phyloP scores from a whole-genome alignment of 2,329 filamentous ascomycete genomes.

The Acarospora socialis region DNA sequence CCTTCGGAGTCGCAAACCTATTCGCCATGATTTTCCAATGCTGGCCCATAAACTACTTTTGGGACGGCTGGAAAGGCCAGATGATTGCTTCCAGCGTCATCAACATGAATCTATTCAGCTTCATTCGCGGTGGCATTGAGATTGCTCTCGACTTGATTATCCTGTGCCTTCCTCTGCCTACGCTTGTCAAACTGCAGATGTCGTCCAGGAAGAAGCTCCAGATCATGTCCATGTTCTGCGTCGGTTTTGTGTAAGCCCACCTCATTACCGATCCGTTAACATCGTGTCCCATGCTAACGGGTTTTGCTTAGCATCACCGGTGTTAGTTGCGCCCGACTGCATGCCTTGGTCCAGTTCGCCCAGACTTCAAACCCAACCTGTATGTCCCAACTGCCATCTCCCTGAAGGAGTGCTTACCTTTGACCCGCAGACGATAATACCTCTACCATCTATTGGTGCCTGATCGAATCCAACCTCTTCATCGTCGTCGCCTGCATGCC shows the following conservation, averaged over 20 bases:
- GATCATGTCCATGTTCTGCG: conserved; percentile 24
- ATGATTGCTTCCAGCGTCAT: conserved; percentile 22
- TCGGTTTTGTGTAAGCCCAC: conserved; percentile 23
- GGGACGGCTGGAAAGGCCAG: conserved; percentile 28
- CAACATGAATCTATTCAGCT: conserved; percentile 25
- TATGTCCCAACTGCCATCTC: too few species aligned
- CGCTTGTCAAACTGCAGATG: conserved; percentile 18
- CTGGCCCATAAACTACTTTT: conserved; percentile 24
- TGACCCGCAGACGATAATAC: conserved; percentile 20
- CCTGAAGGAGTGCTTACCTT: not conserved
- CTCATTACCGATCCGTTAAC: not conserved
- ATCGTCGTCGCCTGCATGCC: conserved; percentile 22
- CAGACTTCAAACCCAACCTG: too few species aligned
- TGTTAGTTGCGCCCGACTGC: too few species aligned
- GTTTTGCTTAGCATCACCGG: too few species aligned
- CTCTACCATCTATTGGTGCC: conserved; percentile 20
- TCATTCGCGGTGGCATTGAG: conserved; percentile 22
- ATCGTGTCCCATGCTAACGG: conserved; percentile 1
- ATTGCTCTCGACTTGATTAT: conserved; percentile 20
- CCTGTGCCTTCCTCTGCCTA: conserved; percentile 19
- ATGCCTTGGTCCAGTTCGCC: too few species aligned
- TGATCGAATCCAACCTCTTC: conserved; percentile 20
- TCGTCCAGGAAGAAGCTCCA: conserved; percentile 20
- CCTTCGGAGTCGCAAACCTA: conserved; percentile 18
- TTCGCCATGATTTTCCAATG: conserved; percentile 26